A percentile compares a stretch with the other conserved stretches of the same genome.
Evolutionary conservation across 257 asterid genomes (phyloP).

Genomic region (Plectranthus barbatus): DNA sequence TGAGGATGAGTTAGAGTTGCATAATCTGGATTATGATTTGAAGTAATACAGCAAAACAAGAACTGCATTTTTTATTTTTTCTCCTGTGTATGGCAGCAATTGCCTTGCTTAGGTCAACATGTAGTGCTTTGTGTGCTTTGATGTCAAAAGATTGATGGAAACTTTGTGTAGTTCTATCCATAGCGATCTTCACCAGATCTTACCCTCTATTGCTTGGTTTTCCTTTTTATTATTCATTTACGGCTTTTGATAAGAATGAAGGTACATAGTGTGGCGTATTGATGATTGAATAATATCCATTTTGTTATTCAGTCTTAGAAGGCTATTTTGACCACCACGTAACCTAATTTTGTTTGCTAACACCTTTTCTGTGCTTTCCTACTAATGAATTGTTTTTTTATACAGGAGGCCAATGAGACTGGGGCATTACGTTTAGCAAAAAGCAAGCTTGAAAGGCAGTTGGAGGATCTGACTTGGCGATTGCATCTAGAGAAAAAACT

Average conservation of each 20-base stretch:
- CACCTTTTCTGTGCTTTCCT: background rate
- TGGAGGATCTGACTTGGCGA: slow-evolving; percentile 99
- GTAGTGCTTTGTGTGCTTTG: background rate
- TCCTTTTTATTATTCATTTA: background rate
- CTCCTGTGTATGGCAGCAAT: background rate
- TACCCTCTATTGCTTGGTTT: background rate
- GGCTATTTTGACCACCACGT: slow-evolving; percentile 6
- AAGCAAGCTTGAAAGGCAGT: slow-evolving; percentile 87
- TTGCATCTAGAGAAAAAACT: slow-evolving; percentile 85
- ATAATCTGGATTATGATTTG: background rate
- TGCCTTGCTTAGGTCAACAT: background rate
- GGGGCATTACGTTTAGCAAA: slow-evolving; percentile 96
- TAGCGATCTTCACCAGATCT: background rate
- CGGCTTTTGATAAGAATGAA: background rate
- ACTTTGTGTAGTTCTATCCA: background rate
- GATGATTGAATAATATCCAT: background rate
- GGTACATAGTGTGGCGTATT: background rate
- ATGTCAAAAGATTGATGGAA: background rate
- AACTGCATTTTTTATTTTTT: background rate
- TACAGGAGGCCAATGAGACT: slow-evolving; percentile 95
- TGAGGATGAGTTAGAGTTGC: slow-evolving; percentile 18
- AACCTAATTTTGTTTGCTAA: slow-evolving; percentile 4
- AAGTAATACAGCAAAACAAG: background rate
- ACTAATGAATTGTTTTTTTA: background rate
- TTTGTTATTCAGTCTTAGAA: background rate